A percentile compares a stretch with the other conserved stretches of the same genome.
These are phyloP conservation scores for Didymella keratinophila DNA, from an alignment of 2,329 filamentous ascomycete species.

Conservation along the genomic window DNA sequence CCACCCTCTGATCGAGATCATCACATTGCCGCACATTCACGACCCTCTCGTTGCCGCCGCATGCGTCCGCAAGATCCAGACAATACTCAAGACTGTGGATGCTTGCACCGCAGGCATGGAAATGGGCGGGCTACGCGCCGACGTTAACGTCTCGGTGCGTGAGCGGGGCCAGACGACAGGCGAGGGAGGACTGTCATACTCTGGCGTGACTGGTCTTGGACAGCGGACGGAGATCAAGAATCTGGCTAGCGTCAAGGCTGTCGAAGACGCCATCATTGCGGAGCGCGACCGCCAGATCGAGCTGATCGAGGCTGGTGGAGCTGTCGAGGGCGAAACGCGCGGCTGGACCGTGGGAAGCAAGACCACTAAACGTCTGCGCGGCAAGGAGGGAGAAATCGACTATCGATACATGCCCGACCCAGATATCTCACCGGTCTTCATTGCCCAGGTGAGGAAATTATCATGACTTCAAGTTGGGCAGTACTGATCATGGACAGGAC, in stretches of 20 bases:
- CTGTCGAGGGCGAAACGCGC: conserved; percentile 83
- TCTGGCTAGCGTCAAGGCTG: conserved; percentile 89
- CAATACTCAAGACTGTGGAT: conserved; percentile 78
- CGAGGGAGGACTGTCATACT: conserved; percentile 57
- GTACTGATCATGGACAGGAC: conserved; percentile 52
- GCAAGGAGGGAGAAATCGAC: conserved; percentile 96
- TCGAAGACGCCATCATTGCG: conserved; percentile 92
- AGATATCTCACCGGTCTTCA: conserved; percentile 80
- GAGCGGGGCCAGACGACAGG: conserved; percentile 53
- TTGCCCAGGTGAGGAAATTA: conserved; percentile 60
- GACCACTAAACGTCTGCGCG: conserved; percentile 80
- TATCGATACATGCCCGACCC: conserved; percentile 99
- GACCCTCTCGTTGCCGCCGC: conserved; percentile 86
- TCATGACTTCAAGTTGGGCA: background rate
- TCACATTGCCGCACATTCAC: conserved; percentile 88
- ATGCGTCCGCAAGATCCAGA: conserved; percentile 87
- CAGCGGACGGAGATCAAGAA: conserved; percentile 98
- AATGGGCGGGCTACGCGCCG: conserved; percentile 84
- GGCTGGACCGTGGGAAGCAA: conserved; percentile 89
- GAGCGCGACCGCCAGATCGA: conserved; percentile 89
- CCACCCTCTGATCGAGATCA: conserved; percentile 91
- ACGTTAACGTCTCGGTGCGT: conserved; percentile 92
- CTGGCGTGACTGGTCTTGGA: conserved; percentile 71
- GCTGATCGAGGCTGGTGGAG: conserved; percentile 77
- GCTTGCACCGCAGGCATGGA: conserved; percentile 94